Evolutionary conservation across 129 eudicot species (phyloP), one percentile per base, ranked within the genome.

Genomic region (Scalesia atractyloides): DNA sequence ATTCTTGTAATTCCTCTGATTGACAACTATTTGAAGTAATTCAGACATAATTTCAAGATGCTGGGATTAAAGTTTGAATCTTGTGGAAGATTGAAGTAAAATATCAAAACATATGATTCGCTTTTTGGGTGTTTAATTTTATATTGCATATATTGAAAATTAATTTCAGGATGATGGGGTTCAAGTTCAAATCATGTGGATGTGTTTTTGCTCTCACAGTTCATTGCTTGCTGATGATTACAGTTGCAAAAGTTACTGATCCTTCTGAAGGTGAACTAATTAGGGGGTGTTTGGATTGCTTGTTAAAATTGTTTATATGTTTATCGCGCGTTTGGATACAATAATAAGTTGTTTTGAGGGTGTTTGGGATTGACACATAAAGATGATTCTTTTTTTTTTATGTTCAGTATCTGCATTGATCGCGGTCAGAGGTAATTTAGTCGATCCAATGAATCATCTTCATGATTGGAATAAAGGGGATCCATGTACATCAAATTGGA

Each of bases 401-500:
- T 69, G 9, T 82, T 64, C 85, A 88, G 98, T 92, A 9, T 76
- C 87, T 16, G 98, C 91, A 20, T 78, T 92, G 80, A 64, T 61
- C 33, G 82, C 95, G 57, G 81, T 92, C 30, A 86, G 74, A 77
- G 76, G 73, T n/a, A 70, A 68, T 9, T 81, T 92, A 68, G 69
- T 64, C 20, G 98, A 92, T 76, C 84, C 78, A 11, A 54, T 36
- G 77, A 83, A 80, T 50, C 78, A 76, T 76, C 89, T 92, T 15
- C 54, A 58, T 3, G 80, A 74, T 22, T 92, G 98, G 98, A 80
- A 79, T 44, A 85, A 78, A 68, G 82, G 86, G 39, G 96, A 92
- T 79, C 98, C 98, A 10, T 92, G 98, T 47, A 71, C 79, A 17
- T 75, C 89, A 20, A 81, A 92, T 72, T 92, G 98, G 98, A 87